Conservation (phyloP, 768 basidiomycete species). For the Amanita pallidorosea region DNA sequence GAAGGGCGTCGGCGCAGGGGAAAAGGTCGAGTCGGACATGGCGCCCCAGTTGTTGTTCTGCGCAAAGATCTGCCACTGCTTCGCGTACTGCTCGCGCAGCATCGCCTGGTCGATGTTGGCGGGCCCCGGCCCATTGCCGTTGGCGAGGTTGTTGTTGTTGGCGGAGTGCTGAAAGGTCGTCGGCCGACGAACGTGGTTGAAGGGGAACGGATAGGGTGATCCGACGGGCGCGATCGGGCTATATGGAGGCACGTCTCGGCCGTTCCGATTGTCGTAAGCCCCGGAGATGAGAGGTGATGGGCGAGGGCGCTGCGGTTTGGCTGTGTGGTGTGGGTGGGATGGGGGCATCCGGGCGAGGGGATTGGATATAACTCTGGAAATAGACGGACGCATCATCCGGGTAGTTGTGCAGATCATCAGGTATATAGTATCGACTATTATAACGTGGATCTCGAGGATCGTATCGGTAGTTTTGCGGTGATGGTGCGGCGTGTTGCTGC, state of each 20-base stretch:
- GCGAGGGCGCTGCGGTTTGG: slow-evolving; percentile 62
- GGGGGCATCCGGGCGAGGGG: slow-evolving; percentile 62
- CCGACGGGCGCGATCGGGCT: slow-evolving; percentile 51
- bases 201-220: slow-evolving; percentile 76
- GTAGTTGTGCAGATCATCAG: slow-evolving; percentile 50
- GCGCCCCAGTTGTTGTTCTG: slow-evolving; percentile 50
- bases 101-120: slow-evolving; percentile 25
- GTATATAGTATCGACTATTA: slow-evolving; percentile 25
- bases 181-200: slow-evolving; percentile 57
- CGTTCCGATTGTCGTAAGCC: slow-evolving; percentile 25
- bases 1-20: slow-evolving; percentile 68
- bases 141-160: slow-evolving; percentile 8
- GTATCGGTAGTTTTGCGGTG: slow-evolving; percentile 7
- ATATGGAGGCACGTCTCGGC: slow-evolving; percentile 27
- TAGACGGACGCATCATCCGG: slow-evolving; percentile 51
- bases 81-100: slow-evolving; percentile 60
- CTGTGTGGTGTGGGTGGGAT: slow-evolving; percentile 74
- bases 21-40: slow-evolving; percentile 65
- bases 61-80: slow-evolving; percentile 73
- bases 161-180: slow-evolving; percentile 24
- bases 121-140: slow-evolving; percentile 16
- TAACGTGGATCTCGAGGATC: slow-evolving; percentile 11
- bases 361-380: slow-evolving; percentile 46
- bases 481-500: slow-evolving; percentile 1
- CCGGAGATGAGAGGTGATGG: slow-evolving; percentile 56